Evolutionary conservation across 192 early-diverging fungal genomes (phyloP), one percentile per base, ranked within the genome.

Genomic region (Entomortierella chlamydospora): DNA sequence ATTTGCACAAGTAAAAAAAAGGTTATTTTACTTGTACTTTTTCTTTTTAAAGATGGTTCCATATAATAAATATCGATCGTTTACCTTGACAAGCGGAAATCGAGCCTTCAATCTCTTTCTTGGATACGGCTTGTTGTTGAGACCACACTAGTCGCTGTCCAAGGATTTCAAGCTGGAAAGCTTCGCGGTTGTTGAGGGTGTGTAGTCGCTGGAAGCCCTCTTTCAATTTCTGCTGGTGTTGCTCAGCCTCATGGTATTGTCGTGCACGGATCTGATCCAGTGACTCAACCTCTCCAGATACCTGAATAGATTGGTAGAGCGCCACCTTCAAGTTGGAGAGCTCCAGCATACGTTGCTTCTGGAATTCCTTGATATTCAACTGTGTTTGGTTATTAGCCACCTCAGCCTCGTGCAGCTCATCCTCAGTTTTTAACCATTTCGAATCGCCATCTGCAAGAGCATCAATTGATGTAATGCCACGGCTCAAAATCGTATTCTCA

Each of bases 221-320:
- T 2, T 57, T 63, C 17, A 79, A 18, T 23, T 58, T 34, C 17
- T 66, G 61, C 43, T 79, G 76, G 12, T 56, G 47, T 34, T 23
- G 63, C 29, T 79, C 76, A 4, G 76, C 68, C 39, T 79, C 68
- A 6, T 79, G 68, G n/a, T 79, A 79, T 52, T 79, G 76, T n/a
- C 49, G 37, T 8, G 31, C 45, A 0, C 76, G 61, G 51, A 60
- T 57, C 42, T 79, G 76, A 33, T 79, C 76, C 59, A 79, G 18
- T 1, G 61, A 53, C 43, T 79, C 76, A 33, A 79, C 63, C 0
- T 66, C 76, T 20, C 67, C 76, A 29, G 68, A 69, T 15, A 50
- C 60, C 42, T 69, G 67, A 10, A 70, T 61, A 23, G 76, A 64
- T 11, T 79, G 68, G n/a, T 79, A 57, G 15, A 79, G 52, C 0